Evolutionary conservation across 805 yeast genomes (phyloP).

Genomic region (Candida schatavii): DNA sequence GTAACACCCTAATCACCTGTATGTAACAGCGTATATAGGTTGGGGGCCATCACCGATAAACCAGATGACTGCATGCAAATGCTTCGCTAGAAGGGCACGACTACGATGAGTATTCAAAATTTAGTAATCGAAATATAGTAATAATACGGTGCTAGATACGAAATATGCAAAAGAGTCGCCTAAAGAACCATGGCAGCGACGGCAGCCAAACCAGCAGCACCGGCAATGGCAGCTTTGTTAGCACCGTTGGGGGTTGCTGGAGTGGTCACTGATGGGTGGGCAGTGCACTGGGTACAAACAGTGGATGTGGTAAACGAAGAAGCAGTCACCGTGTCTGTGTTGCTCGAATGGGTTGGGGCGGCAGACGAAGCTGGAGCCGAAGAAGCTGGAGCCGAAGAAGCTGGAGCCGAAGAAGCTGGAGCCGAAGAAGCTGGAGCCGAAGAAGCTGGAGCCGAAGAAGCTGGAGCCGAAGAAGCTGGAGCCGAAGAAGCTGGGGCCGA

Average conservation of each 20-base stretch:
- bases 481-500: constrained; percentile 22
- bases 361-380: constrained; percentile 2
- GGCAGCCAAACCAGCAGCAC: constrained; percentile 20
- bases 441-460: constrained; percentile 22
- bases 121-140: no score
- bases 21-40: no score
- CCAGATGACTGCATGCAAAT: no score
- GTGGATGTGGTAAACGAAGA: background rate
- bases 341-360: constrained; percentile 4
- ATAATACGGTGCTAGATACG: no score
- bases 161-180: background rate
- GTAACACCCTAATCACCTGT: no score
- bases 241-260: constrained; percentile 15
- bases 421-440: constrained; percentile 20
- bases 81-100: no score
- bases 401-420: constrained; percentile 9
- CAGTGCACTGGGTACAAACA: background rate
- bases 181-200: constrained; percentile 16
- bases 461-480: constrained; percentile 20
- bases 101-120: no score
- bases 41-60: no score
- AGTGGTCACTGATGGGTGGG: constrained; percentile 1
- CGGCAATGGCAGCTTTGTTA: constrained; percentile 13
- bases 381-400: background rate
- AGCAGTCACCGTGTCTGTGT: constrained; percentile 2